A percentile compares a stretch with the other conserved stretches of the same genome.
Evolutionary conservation across 1,139 yeast genomes (phyloP).

Genomic region (Candida albicans): DNA sequence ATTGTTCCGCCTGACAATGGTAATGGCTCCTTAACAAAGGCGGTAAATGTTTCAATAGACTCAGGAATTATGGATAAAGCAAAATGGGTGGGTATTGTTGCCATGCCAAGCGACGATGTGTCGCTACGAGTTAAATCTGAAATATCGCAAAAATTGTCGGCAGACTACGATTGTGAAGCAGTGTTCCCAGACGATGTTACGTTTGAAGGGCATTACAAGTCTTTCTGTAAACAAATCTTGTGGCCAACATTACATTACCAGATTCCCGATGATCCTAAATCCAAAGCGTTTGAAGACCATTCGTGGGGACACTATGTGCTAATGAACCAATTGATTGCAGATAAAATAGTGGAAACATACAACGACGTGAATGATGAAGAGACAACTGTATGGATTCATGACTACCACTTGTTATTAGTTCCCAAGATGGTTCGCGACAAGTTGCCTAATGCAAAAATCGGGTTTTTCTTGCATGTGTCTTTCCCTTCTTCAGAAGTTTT

Average conservation of each 20-base stretch:
- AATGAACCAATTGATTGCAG: conserved; percentile 79
- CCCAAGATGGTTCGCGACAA: conserved; percentile 79
- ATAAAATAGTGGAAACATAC: conserved; percentile 65
- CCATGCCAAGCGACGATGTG: conserved; percentile 86
- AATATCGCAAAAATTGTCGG: conserved; percentile 45
- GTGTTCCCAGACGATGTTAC: conserved; percentile 75
- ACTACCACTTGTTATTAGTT: conserved; percentile 84
- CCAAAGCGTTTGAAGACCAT: conserved; percentile 93
- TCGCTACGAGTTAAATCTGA: conserved; percentile 53
- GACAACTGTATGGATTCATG: conserved; percentile 83
- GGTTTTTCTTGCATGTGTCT: conserved; percentile 88
- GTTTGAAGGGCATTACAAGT: conserved; percentile 85
- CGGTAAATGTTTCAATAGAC: conserved; percentile 64
- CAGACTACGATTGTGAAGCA: conserved; percentile 58
- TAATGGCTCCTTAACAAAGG: conserved; percentile 86
- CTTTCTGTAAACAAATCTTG: conserved; percentile 87
- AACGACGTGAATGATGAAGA: conserved; percentile 47
- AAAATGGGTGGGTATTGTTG: conserved; percentile 85
- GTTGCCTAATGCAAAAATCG: conserved; percentile 84
- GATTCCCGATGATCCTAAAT: conserved; percentile 91
- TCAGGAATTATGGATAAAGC: conserved; percentile 47
- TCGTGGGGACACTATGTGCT: conserved; percentile 84
- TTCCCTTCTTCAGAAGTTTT: conserved; percentile 96
- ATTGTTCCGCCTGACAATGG: conserved; percentile 73
- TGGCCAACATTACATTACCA: conserved; percentile 98